A percentile compares a stretch with the other conserved stretches of the same genome.
Conservation (phyloP, 1,139 yeast genomes). For the Williopsis jadinii region DNA sequence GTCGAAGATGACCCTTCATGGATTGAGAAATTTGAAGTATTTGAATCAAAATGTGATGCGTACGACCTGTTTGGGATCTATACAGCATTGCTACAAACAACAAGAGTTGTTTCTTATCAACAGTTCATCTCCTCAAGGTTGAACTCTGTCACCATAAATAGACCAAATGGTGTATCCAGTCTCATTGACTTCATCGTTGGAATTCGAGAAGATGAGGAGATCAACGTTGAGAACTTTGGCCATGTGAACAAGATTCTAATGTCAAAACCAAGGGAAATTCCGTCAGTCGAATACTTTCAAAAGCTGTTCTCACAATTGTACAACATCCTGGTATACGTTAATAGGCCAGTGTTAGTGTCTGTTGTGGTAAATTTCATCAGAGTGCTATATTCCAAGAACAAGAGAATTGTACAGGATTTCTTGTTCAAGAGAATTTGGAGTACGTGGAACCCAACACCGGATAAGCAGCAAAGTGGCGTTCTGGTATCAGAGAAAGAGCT, state of each 20-base stretch:
- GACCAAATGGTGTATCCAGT: constrained; percentile 62
- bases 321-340: constrained; percentile 48
- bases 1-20: constrained; percentile 9
- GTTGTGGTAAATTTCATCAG: constrained; percentile 52
- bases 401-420: constrained; percentile 50
- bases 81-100: constrained; percentile 41
- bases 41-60: constrained; percentile 46
- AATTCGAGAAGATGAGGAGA: constrained; percentile 62
- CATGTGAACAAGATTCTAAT: constrained; percentile 57
- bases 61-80: constrained; percentile 53
- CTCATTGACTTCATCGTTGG: constrained; percentile 76
- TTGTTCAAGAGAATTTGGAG: constrained; percentile 44
- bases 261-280: constrained; percentile 48
- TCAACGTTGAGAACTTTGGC: constrained; percentile 57
- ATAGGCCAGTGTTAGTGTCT: constrained; percentile 54
- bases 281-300: constrained; percentile 43
- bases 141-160: constrained; percentile 45
- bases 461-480: constrained; percentile 20
- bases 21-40: constrained; percentile 2
- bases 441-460: constrained; percentile 31
- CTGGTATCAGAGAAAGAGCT: constrained; percentile 41
- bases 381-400: constrained; percentile 46
- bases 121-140: constrained; percentile 38
- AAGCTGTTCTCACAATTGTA: constrained; percentile 54
- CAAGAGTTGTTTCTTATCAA: constrained; percentile 35